These are phyloP conservation scores for Penicillium egyptiacum DNA, from an alignment of 495 filamentous ascomycete species.

Conservation along the genomic window DNA sequence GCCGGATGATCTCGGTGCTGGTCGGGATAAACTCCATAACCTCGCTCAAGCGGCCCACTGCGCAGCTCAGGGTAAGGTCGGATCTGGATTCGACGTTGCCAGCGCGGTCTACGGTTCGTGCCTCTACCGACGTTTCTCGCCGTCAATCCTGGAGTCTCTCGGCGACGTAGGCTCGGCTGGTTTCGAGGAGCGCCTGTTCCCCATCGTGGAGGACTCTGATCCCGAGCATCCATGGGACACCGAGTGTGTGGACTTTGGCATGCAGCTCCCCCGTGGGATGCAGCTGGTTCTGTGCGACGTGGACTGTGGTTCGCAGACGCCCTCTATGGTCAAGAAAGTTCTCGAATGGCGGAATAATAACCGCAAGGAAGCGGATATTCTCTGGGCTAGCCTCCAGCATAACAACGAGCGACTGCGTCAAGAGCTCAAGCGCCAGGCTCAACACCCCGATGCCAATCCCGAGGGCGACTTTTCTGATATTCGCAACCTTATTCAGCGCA, in stretches of 20 bases:
- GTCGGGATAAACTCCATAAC: slow-evolving; percentile 71
- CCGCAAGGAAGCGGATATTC: slow-evolving; percentile 58
- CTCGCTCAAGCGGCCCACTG: slow-evolving; percentile 92
- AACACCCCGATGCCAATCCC: slow-evolving; percentile 31
- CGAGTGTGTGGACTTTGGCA: slow-evolving; percentile 62
- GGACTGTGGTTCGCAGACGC: slow-evolving; percentile 89
- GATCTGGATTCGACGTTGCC: slow-evolving; percentile 95
- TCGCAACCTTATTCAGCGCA: slow-evolving; percentile 46
- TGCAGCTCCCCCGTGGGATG: slow-evolving; percentile 63
- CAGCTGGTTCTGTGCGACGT: slow-evolving; percentile 92
- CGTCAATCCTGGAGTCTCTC: slow-evolving; percentile 63
- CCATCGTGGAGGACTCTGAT: slow-evolving; percentile 61
- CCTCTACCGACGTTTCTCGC: slow-evolving; percentile 87
- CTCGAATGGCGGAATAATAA: slow-evolving; percentile 76
- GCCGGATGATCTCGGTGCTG: slow-evolving; percentile 52
- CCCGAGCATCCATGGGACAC: slow-evolving; percentile 68
- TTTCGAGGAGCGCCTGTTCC: slow-evolving; percentile 65
- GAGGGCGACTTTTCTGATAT: slow-evolving; percentile 38
- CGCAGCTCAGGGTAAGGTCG: slow-evolving; percentile 94
- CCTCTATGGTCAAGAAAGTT: slow-evolving; percentile 91
- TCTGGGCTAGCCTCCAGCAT: slow-evolving; percentile 73
- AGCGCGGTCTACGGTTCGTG: slow-evolving; percentile 89
- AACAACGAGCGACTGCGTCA: slow-evolving; percentile 70
- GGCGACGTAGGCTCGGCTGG: slow-evolving; percentile 60
- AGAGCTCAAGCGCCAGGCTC: slow-evolving; percentile 53